Evolutionary conservation across 164 flowering plant genomes (phyloP).

Genomic region (Vitis vinifera): DNA sequence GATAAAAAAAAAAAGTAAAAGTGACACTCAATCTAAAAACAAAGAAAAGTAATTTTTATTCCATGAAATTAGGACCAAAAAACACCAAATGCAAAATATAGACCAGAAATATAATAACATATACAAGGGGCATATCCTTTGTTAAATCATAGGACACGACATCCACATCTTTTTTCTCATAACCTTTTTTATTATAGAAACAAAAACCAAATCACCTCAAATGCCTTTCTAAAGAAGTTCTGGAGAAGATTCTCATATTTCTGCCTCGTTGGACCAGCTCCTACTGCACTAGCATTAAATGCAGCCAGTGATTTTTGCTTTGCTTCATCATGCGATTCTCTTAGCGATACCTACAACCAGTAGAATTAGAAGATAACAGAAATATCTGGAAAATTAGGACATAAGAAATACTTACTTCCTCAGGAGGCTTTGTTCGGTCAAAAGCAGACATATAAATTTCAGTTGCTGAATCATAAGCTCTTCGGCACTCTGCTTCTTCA

Average conservation of each 20-base stretch:
- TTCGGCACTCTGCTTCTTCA: constrained; percentile 96
- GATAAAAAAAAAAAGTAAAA: too few relatives aligned
- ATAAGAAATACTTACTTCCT: constrained; percentile 67
- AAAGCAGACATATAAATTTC: constrained; percentile 82
- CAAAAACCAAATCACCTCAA: constrained; percentile 63
- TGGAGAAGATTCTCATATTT: constrained; percentile 84
- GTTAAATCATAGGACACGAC: too few relatives aligned
- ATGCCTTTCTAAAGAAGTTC: constrained; percentile 69
- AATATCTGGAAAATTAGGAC: not conserved
- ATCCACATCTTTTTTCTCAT: too few relatives aligned
- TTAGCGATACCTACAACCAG: constrained; percentile 58
- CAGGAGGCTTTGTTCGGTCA: constrained; percentile 92
- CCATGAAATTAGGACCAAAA: too few relatives aligned
- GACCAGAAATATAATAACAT: too few relatives aligned
- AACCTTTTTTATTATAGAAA: not conserved
- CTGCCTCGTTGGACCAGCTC: constrained; percentile 78
- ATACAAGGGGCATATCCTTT: too few relatives aligned
- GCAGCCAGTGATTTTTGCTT: constrained; percentile 73
- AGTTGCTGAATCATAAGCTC: constrained; percentile 80
- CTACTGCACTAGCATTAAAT: constrained; percentile 82
- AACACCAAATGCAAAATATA: too few relatives aligned
- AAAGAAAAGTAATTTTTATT: too few relatives aligned
- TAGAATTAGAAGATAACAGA: constrained; percentile 18
- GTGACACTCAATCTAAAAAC: too few relatives aligned
- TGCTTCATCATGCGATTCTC: constrained; percentile 92